A percentile compares a stretch with the other conserved stretches of the same genome.
Evolutionary conservation across 2,329 filamentous ascomycete genomes (phyloP).

Genomic region (Aspergillus luchuensis): DNA sequence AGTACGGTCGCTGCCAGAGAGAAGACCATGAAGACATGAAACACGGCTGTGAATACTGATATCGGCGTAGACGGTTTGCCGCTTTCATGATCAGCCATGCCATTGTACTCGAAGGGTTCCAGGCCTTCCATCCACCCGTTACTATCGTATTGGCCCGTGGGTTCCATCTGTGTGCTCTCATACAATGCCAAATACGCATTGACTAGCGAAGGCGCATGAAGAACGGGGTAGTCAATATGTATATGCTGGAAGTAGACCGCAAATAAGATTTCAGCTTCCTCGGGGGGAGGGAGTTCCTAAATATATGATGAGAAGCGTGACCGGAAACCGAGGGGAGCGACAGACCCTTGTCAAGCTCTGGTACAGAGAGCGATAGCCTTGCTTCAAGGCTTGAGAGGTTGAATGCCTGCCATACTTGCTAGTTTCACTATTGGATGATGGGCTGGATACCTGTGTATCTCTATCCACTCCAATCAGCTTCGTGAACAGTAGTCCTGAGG

Average conservation of each 20-base stretch:
- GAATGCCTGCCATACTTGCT: not conserved
- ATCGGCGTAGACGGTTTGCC: constrained; percentile 16
- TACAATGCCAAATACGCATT: constrained; percentile 30
- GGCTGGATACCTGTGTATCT: not conserved
- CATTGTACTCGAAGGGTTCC: constrained; percentile 30
- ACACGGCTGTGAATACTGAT: constrained; percentile 23
- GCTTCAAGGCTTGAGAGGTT: not conserved
- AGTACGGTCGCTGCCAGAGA: constrained; percentile 39
- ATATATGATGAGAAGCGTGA: not conserved
- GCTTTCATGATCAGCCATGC: constrained; percentile 17
- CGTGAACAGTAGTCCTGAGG: constrained; percentile 41
- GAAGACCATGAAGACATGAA: constrained; percentile 42
- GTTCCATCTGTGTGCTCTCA: constrained; percentile 20
- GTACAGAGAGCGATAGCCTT: constrained; percentile 14
- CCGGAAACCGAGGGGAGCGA: not conserved
- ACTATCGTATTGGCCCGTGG: constrained; percentile 18
- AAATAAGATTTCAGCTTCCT: constrained; percentile 28
- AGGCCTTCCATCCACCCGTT: constrained; percentile 30
- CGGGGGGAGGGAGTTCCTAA: constrained; percentile 27
- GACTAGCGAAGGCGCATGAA: constrained; percentile 30
- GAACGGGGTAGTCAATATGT: constrained; percentile 35
- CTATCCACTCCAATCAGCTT: constrained; percentile 26
- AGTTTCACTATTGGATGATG: not conserved
- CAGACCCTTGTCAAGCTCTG: constrained; percentile 12
- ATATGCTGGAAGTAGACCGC: constrained; percentile 31